Percentiles rank a stretch among this genome's conserved stretches.
Evolutionary conservation across 2,329 filamentous ascomycete species (phyloP).

Genomic region (Fusarium nematophilum): DNA sequence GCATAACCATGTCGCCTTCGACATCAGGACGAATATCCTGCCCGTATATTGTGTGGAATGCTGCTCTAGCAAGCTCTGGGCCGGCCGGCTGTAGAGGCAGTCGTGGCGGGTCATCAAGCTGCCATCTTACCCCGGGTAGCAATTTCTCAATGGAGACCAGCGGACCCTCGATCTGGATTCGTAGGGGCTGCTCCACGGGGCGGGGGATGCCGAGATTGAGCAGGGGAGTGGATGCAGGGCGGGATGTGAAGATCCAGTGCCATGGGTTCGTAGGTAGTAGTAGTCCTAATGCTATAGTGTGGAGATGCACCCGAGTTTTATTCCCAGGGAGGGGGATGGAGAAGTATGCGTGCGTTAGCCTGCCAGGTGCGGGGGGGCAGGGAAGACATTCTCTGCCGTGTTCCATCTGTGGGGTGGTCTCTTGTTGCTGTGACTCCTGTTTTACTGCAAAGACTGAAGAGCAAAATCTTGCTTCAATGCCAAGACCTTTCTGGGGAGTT

Average conservation of each 20-base stretch:
- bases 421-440: too few relatives aligned
- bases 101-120: not conserved
- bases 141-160: not conserved
- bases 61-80: not conserved
- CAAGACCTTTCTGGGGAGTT: too few relatives aligned
- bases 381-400: too few relatives aligned
- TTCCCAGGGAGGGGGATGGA: too few relatives aligned
- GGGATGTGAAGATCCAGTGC: not conserved
- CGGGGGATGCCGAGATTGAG: not conserved
- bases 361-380: too few relatives aligned
- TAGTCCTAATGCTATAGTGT: too few relatives aligned
- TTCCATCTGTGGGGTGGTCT: too few relatives aligned
- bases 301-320: too few relatives aligned
- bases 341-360: too few relatives aligned
- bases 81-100: not conserved
- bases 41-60: slow-evolving; percentile 29
- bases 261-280: too few relatives aligned
- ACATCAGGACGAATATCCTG: not conserved
- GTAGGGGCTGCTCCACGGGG: not conserved
- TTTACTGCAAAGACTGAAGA: too few relatives aligned
- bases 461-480: too few relatives aligned
- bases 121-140: not conserved
- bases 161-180: not conserved
- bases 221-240: not conserved
- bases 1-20: slow-evolving; percentile 21